Evolutionary conservation across 148 eudicot species (phyloP).

Genomic region (Vaccinium vitisidaea): DNA sequence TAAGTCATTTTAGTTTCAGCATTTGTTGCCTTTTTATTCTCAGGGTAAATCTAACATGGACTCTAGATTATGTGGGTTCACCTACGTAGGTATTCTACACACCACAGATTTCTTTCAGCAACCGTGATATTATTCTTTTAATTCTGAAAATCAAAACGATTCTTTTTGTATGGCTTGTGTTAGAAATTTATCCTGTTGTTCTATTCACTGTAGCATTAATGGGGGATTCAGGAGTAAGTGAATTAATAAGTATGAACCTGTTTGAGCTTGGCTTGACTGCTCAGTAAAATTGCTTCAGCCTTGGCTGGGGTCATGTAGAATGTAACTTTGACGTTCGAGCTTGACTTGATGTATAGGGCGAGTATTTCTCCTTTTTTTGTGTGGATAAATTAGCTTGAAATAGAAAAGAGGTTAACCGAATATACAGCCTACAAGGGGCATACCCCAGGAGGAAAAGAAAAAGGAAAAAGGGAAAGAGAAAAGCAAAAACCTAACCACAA

Average conservation of each 20-base stretch:
- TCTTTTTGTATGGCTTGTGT: neutral
- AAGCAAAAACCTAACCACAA: too few species aligned
- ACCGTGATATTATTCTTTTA: neutral
- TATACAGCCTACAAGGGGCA: too few species aligned
- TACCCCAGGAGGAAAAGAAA: too few species aligned
- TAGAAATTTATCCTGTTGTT: neutral
- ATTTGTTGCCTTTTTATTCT: neutral
- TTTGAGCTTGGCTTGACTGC: neutral
- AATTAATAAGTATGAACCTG: neutral
- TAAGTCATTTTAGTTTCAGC: constrained; percentile 40
- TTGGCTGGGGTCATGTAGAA: neutral
- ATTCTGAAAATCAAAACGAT: neutral
- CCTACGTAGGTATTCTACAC: neutral
- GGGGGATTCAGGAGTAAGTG: neutral
- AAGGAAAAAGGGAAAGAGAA: too few species aligned
- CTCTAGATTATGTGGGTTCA: neutral
- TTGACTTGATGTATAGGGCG: neutral
- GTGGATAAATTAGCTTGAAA: too few species aligned
- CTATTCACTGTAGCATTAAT: neutral
- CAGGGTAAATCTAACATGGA: neutral
- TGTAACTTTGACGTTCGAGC: neutral
- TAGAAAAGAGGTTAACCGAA: too few species aligned
- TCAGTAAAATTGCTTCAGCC: neutral
- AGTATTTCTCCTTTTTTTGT: neutral
- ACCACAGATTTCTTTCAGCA: neutral